phyloP scores from a whole-genome alignment of 2,329 filamentous ascomycete species.

The Aspergillus fijiensis region DNA sequence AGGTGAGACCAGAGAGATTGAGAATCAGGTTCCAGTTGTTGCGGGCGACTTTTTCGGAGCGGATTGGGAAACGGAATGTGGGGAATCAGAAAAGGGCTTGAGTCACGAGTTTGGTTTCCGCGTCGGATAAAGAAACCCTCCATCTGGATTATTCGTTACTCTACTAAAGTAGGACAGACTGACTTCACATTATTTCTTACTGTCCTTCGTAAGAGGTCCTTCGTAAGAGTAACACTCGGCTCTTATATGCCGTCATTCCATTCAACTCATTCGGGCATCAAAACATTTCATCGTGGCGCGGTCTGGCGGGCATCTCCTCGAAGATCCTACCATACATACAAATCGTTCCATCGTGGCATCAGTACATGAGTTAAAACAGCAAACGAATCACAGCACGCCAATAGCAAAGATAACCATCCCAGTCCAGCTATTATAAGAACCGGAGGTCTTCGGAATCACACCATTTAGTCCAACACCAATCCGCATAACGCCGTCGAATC shows the following conservation, averaged over 20 bases:
- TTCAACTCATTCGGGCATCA: slow-evolving; percentile 4
- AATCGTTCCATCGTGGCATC: slow-evolving; percentile 5
- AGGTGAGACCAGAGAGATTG: neutral
- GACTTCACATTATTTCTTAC: too few species aligned
- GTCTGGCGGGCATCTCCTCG: neutral
- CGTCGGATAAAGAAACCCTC: neutral
- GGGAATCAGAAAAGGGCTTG: slow-evolving; percentile 5
- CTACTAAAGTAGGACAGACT: too few species aligned
- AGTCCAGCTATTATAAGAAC: neutral
- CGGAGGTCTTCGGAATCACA: neutral
- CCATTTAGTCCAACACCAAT: slow-evolving; percentile 5
- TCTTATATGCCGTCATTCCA: neutral
- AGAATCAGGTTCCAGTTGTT: neutral
- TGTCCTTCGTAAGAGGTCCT: too few species aligned
- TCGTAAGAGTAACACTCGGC: too few species aligned
- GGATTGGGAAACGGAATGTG: slow-evolving; percentile 14
- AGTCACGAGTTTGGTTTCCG: slow-evolving; percentile 22
- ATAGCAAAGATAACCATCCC: neutral
- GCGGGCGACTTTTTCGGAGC: slow-evolving; percentile 20
- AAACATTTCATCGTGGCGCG: neutral
- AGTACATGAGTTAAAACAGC: neutral
- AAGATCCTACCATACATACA: slow-evolving; percentile 5
- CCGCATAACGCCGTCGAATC: neutral
- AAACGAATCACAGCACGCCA: slow-evolving; percentile 7
- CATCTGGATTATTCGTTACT: neutral